phyloP scores from a whole-genome alignment of 2,329 filamentous ascomycete genomes.

The Fusarium graminum region DNA sequence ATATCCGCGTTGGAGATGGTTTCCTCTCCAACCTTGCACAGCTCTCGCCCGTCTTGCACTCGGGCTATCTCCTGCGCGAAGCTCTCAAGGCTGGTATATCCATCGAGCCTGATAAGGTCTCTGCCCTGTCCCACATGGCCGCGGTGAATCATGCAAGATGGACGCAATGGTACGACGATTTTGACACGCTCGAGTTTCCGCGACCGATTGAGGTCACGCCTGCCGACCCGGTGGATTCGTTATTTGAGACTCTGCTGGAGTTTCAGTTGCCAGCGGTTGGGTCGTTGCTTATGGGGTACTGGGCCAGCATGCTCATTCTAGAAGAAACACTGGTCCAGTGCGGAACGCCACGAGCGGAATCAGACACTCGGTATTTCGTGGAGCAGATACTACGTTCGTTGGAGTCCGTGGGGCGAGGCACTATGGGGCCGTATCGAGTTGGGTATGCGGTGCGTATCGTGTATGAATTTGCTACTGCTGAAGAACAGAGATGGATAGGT shows the following conservation, averaged over 20 bases:
- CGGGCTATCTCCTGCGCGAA: slow-evolving; percentile 52
- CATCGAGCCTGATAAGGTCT: slow-evolving; percentile 49
- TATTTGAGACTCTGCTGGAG: slow-evolving; percentile 52
- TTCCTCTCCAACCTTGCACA: slow-evolving; percentile 54
- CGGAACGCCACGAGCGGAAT: slow-evolving; percentile 41
- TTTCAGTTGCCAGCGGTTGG: slow-evolving; percentile 54
- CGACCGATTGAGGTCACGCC: slow-evolving; percentile 49
- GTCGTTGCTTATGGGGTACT: slow-evolving; percentile 54
- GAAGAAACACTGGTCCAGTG: slow-evolving; percentile 56
- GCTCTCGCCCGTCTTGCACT: slow-evolving; percentile 52
- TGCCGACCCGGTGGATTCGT: slow-evolving; percentile 49
- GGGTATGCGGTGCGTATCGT: slow-evolving; percentile 55
- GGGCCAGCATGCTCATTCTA: slow-evolving; percentile 57
- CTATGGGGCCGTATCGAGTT: slow-evolving; percentile 57
- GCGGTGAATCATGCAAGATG: slow-evolving; percentile 50
- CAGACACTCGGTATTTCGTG: slow-evolving; percentile 48
- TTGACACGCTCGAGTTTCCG: slow-evolving; percentile 43
- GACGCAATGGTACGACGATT: slow-evolving; percentile 52
- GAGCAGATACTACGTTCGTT: slow-evolving; percentile 55
- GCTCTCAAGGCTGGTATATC: slow-evolving; percentile 48
- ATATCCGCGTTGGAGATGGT: slow-evolving; percentile 50
- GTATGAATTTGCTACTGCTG: slow-evolving; percentile 55
- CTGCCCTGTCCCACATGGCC: slow-evolving; percentile 49
- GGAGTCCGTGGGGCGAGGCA: slow-evolving; percentile 54
- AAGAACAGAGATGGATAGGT: slow-evolving; percentile 54